These are phyloP conservation scores for Clarireedia paspali DNA, from an alignment of 2,329 filamentous ascomycete species.

Conservation along the genomic window DNA sequence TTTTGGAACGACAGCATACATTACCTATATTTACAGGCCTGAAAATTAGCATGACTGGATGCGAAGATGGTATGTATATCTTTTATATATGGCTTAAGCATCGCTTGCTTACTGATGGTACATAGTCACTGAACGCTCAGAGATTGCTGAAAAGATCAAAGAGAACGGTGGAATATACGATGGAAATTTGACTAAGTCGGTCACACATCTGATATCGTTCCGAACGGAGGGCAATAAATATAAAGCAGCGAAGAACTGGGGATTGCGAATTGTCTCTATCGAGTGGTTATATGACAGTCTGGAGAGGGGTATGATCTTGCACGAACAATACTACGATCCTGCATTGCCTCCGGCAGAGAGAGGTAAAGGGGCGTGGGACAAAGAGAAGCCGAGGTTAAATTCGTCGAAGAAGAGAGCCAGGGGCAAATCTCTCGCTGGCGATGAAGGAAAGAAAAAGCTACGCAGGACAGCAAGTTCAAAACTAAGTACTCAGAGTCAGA, in stretches of 20 bases:
- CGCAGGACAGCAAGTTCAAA: constrained; percentile 82
- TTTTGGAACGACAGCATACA: constrained; percentile 59
- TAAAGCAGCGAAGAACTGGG: constrained; percentile 76
- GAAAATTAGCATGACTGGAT: constrained; percentile 62
- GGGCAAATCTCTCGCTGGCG: constrained; percentile 38
- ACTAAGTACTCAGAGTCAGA: constrained; percentile 69
- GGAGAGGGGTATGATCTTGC: constrained; percentile 80
- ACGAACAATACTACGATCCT: constrained; percentile 80
- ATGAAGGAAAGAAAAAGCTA: constrained; percentile 68
- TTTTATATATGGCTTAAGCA: neutral
- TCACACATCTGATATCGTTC: constrained; percentile 81
- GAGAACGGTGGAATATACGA: constrained; percentile 78
- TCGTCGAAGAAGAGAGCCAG: constrained; percentile 52
- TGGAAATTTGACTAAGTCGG: constrained; percentile 75
- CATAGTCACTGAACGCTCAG: constrained; percentile 56
- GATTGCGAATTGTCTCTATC: constrained; percentile 67
- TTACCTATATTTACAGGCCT: constrained; percentile 57
- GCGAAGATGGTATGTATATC: constrained; percentile 51
- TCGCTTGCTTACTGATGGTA: constrained; percentile 17
- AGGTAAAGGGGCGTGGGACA: constrained; percentile 70
- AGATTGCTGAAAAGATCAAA: constrained; percentile 55
- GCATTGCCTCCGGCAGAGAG: constrained; percentile 60
- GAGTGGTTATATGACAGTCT: constrained; percentile 84
- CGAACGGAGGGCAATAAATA: constrained; percentile 84
- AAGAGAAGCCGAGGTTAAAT: constrained; percentile 38